These are phyloP conservation scores for Lactifluus hygrophoroides DNA, from an alignment of 768 basidiomycete species.

Conservation along the genomic window DNA sequence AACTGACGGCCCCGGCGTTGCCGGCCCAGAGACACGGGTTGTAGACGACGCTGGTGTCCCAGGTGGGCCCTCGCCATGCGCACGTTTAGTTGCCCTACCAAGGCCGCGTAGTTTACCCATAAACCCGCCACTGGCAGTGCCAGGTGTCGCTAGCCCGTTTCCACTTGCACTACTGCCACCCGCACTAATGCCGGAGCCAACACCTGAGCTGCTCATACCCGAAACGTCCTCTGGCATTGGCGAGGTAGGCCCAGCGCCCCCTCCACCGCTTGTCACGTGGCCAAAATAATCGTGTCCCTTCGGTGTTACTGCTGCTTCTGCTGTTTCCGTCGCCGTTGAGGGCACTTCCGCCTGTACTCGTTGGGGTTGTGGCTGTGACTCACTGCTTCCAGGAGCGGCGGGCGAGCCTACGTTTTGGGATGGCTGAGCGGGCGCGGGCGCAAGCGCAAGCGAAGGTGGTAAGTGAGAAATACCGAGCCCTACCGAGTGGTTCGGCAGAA, in stretches of 20 bases:
- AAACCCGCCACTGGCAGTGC: constrained; percentile 39
- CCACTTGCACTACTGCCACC: background rate
- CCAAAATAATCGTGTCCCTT: constrained; percentile 47
- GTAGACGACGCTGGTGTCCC: constrained; percentile 13
- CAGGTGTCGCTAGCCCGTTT: background rate
- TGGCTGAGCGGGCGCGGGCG: background rate
- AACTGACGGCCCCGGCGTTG: background rate
- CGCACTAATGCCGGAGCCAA: background rate
- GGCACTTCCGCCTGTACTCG: background rate
- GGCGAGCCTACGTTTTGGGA: constrained; percentile 19
- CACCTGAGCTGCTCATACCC: constrained; percentile 27
- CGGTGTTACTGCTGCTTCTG: background rate
- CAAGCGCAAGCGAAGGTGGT: constrained; percentile 15
- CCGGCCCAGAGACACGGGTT: background rate
- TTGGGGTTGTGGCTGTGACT: background rate
- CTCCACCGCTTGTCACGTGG: constrained; percentile 30
- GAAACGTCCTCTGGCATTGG: constrained; percentile 42
- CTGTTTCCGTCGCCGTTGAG: background rate
- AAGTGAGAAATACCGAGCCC: constrained; percentile 1
- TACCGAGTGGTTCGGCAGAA: constrained; percentile 39
- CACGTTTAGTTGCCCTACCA: constrained; percentile 46
- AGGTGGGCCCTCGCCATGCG: constrained; percentile 24
- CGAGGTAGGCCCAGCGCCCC: constrained; percentile 26
- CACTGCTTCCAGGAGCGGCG: background rate
- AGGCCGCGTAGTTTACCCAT: constrained; percentile 78